Evolutionary conservation across 2,329 filamentous ascomycete species (phyloP).

Genomic region (Teratosphaeria destructans): DNA sequence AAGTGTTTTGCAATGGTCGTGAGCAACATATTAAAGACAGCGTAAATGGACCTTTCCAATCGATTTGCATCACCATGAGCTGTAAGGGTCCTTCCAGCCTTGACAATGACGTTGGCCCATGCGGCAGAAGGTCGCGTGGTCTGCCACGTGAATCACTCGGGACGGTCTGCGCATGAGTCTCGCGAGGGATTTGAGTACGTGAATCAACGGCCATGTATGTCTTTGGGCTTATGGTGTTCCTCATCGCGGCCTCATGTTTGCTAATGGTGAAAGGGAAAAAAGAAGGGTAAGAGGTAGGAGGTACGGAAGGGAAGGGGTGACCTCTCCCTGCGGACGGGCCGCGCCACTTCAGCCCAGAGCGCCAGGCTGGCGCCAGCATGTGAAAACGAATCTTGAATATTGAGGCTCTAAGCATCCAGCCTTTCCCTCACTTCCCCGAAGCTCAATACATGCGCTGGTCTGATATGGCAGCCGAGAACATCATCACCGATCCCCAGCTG

Average conservation of each 20-base stretch:
- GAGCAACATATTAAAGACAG: neutral
- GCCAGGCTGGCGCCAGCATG: neutral
- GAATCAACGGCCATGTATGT: neutral
- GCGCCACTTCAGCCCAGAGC: no score
- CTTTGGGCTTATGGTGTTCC: neutral
- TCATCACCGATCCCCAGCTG: conserved; percentile 54
- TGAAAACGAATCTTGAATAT: neutral
- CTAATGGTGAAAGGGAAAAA: no score
- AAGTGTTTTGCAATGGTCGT: neutral
- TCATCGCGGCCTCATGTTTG: no score
- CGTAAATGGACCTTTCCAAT: neutral
- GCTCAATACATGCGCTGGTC: neutral
- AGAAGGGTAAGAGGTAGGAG: no score
- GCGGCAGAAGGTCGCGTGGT: neutral
- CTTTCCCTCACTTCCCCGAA: no score
- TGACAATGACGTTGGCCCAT: neutral
- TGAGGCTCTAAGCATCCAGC: neutral
- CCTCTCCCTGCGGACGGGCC: no score
- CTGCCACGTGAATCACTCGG: neutral
- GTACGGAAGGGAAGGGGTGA: no score
- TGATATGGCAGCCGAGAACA: conserved; percentile 10
- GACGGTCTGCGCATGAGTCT: no score
- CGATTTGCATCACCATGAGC: neutral
- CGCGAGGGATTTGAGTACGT: neutral
- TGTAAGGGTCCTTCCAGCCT: neutral